Conservation (phyloP, 192 early-diverging fungal species). For the Allomyces arbusculus region DNA sequence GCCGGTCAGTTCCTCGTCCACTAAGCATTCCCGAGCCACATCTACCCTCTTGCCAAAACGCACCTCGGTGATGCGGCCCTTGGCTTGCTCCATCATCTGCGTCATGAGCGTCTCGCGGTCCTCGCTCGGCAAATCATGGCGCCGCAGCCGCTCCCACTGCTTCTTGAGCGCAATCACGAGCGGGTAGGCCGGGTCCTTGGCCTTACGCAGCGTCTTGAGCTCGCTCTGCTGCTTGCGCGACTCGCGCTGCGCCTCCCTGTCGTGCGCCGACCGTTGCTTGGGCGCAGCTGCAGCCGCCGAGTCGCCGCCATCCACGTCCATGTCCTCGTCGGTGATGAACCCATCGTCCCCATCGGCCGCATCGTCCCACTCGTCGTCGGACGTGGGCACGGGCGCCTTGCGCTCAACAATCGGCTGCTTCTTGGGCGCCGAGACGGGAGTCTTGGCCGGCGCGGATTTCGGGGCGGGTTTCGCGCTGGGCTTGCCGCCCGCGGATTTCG, state of each 20-base stretch:
- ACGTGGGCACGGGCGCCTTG: too few species aligned
- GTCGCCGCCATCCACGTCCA: too few species aligned
- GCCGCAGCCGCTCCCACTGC: slow-evolving; percentile 70
- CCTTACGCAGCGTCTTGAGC: slow-evolving; percentile 18
- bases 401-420: too few species aligned
- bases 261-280: too few species aligned
- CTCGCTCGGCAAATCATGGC: slow-evolving; percentile 38
- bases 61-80: slow-evolving; percentile 55
- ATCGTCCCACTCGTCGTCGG: too few species aligned
- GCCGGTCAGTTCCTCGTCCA: neutral
- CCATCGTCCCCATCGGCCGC: too few species aligned
- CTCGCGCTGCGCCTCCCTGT: neutral
- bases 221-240: neutral
- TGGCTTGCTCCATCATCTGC: slow-evolving; percentile 59
- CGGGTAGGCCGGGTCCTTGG: slow-evolving; percentile 40
- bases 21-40: neutral
- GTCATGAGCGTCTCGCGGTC: slow-evolving; percentile 46
- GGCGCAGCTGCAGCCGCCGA: too few species aligned
- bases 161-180: slow-evolving; percentile 52
- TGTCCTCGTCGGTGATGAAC: too few species aligned
- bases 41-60: slow-evolving; percentile 1
- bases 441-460: too few species aligned
- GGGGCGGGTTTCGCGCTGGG: too few species aligned
- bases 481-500: too few species aligned
- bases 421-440: too few species aligned